A percentile compares a stretch with the other conserved stretches of the same genome.
These are phyloP conservation scores for Fusarium torreyae DNA, from an alignment of 2,329 filamentous ascomycete species.

Conservation along the genomic window DNA sequence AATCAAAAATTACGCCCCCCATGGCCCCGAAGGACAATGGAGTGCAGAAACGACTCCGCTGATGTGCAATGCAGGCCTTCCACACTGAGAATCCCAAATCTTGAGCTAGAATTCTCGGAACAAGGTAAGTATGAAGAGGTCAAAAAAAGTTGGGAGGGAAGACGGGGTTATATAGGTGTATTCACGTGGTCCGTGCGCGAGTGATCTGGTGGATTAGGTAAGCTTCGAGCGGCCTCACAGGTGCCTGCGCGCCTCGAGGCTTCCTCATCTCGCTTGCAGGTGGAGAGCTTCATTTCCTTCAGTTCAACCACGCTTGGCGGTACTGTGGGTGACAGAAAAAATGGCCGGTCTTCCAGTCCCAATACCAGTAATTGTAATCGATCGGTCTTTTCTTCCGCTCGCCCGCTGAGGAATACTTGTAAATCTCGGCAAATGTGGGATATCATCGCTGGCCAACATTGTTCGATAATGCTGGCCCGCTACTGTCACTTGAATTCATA, in stretches of 20 bases:
- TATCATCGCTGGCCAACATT: background rate
- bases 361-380: too few species aligned
- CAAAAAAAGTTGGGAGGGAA: slow-evolving; percentile 43
- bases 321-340: too few species aligned
- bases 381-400: too few species aligned
- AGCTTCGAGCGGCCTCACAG: background rate
- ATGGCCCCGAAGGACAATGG: slow-evolving; percentile 70
- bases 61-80: slow-evolving; percentile 70
- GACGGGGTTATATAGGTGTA: slow-evolving; percentile 51
- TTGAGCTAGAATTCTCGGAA: slow-evolving; percentile 62
- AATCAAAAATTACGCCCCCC: slow-evolving; percentile 69
- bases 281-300: slow-evolving; percentile 25
- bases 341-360: too few species aligned
- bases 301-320: slow-evolving; percentile 13
- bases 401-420: too few species aligned
- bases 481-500: background rate
- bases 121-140: slow-evolving; percentile 70
- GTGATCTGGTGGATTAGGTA: slow-evolving; percentile 3
- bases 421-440: slow-evolving; percentile 4
- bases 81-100: slow-evolving; percentile 60
- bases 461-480: too few species aligned
- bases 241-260: background rate
- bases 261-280: slow-evolving; percentile 2
- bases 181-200: slow-evolving; percentile 12
- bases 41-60: slow-evolving; percentile 63